Base-by-base conservation (phyloP, 208 protist genomes). In the Herpetomonas samuelpessoai region DNA sequence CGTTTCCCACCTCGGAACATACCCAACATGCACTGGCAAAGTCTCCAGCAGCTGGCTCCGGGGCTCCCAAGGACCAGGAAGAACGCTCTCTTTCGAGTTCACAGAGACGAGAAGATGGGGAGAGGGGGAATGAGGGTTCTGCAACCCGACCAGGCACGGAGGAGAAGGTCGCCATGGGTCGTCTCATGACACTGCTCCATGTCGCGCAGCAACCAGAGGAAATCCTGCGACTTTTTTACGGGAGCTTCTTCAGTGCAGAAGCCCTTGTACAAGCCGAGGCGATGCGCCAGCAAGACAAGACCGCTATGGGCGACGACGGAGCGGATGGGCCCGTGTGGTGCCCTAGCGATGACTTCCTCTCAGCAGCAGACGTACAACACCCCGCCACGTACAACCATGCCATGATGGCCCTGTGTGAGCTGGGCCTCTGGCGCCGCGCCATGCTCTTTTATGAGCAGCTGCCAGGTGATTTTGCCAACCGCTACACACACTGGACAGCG, bases 321-420 rank as follows among this genome's bases (percentile, higher is more conserved):
- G 35, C 6, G 35, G 35, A 41, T 14, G 35, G 35, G 9, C 14
- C 14, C 35, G 35, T 14, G 35, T 41, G 35, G 44, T 22, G 44
- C 16, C 44, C 44, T 19, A 48, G 44, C 18, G 19, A 10, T 9
- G 44, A 48, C 16, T 24, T 6, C 4, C 44, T 48, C 16, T 48
- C 44, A 3, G 18, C 4, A 6, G 44, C 44, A 4, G 44, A 48
- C 44, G 16, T 48, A 4, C 44, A 22, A 19, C 44, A 48, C 44
- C 44, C 44, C 44, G 44, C 44, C 16, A 48, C 44, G 44, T 48
- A 48, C 44, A 48, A 48, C 44, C 44, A 48, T 19, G 44, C 44
- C 16, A 48, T 48, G 44, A 48, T 48, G 44, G 44, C 44, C 7
- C 44, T 48, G 16, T 9, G 16, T 6, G 4, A 19, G 18, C 44